These are phyloP conservation scores for Talaromyces sp. DNA, from an alignment of 2,329 filamentous ascomycete species.

Conservation along the genomic window DNA sequence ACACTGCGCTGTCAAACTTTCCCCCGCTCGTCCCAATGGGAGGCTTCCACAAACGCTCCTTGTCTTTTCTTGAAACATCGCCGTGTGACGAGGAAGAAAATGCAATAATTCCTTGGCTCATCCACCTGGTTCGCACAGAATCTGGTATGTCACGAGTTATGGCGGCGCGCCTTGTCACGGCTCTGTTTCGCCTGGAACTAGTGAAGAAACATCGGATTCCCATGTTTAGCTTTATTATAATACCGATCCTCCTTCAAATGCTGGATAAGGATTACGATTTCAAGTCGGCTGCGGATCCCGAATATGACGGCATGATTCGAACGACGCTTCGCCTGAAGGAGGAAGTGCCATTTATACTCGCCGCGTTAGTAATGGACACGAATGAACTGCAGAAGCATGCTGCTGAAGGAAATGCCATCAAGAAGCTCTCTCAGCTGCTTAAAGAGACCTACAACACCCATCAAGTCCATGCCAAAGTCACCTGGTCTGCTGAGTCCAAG, in stretches of 20 bases:
- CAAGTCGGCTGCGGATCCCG: slow-evolving; percentile 33
- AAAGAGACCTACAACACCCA: slow-evolving; percentile 61
- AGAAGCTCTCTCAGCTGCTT: slow-evolving; percentile 56
- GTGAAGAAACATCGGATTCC: slow-evolving; percentile 59
- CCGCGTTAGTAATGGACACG: slow-evolving; percentile 71
- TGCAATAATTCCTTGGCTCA: slow-evolving; percentile 66
- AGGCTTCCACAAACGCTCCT: slow-evolving; percentile 28
- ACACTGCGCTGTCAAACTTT: slow-evolving; percentile 40
- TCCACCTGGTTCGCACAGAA: slow-evolving; percentile 56
- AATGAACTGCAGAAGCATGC: slow-evolving; percentile 75
- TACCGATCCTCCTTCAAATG: slow-evolving; percentile 64
- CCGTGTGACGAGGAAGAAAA: slow-evolving; percentile 59
- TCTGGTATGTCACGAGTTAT: slow-evolving; percentile 57
- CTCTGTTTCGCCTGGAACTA: slow-evolving; percentile 63
- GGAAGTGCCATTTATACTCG: slow-evolving; percentile 67
- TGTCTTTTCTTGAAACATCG: slow-evolving; percentile 31
- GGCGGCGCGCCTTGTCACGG: slow-evolving; percentile 63
- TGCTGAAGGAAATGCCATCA: slow-evolving; percentile 62
- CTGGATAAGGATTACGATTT: slow-evolving; percentile 50
- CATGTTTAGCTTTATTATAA: slow-evolving; percentile 59
- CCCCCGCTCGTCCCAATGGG: slow-evolving; percentile 47
- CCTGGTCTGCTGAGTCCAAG: slow-evolving; percentile 47
- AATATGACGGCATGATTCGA: slow-evolving; percentile 33
- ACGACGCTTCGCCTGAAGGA: slow-evolving; percentile 55
- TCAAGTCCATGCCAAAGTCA: slow-evolving; percentile 41